Evolutionary conservation across 768 basidiomycete species (phyloP).

Genomic region (Pisolithus microcarpus): DNA sequence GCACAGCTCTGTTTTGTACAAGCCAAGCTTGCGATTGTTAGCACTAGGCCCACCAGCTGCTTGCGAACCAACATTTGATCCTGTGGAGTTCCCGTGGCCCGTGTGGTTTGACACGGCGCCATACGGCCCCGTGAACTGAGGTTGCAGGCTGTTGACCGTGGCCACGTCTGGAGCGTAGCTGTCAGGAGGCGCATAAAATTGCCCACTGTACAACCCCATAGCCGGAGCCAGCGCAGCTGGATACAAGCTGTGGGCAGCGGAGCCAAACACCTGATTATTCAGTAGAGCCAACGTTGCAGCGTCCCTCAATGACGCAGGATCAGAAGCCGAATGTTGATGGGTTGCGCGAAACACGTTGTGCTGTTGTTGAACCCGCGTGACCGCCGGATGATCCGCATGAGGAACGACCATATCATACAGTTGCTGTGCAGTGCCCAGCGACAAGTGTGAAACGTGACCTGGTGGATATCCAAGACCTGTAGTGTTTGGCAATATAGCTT

Average conservation of each 20-base stretch:
- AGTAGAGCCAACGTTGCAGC: constrained; percentile 60
- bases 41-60: constrained; percentile 67
- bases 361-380: constrained; percentile 74
- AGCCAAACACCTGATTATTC: constrained; percentile 46
- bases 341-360: constrained; percentile 64
- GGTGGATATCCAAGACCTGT: constrained; percentile 46
- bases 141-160: constrained; percentile 55
- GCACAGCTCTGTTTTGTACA: constrained; percentile 89
- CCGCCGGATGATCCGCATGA: constrained; percentile 48
- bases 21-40: constrained; percentile 83
- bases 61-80: constrained; percentile 20
- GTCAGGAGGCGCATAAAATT: constrained; percentile 55
- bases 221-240: constrained; percentile 35
- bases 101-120: constrained; percentile 40
- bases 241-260: constrained; percentile 48
- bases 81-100: constrained; percentile 36
- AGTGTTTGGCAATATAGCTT: constrained; percentile 47
- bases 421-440: constrained; percentile 68
- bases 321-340: constrained; percentile 80
- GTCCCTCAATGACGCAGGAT: constrained; percentile 72
- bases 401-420: constrained; percentile 73
- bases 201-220: constrained; percentile 35
- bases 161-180: constrained; percentile 49
- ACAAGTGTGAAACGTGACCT: constrained; percentile 59
- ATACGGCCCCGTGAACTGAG: constrained; percentile 49